Percentiles rank a stretch among this genome's conserved stretches.
These are phyloP conservation scores for Serendipita sp. DNA, from an alignment of 768 basidiomycete species.

Conservation along the genomic window DNA sequence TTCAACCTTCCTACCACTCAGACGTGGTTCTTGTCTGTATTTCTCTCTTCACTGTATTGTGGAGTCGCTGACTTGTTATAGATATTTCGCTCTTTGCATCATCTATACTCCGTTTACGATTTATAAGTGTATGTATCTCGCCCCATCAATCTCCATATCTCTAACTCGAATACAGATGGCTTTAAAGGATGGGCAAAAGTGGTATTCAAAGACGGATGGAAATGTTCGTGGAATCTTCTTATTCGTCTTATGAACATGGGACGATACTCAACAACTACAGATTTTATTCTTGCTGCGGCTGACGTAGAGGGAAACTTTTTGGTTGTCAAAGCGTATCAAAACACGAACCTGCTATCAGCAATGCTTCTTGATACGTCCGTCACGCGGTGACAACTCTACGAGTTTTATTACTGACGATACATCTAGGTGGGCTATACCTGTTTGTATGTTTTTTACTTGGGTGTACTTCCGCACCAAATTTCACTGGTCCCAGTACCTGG, in stretches of 20 bases:
- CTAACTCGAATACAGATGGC: constrained; percentile 37
- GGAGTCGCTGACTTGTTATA: constrained; percentile 15
- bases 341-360: constrained; percentile 73
- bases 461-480: constrained; percentile 65
- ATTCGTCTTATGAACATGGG: background rate
- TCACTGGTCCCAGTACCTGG: constrained; percentile 70
- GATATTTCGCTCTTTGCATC: constrained; percentile 61
- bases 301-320: constrained; percentile 84
- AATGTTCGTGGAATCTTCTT: constrained; percentile 35
- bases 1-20: constrained; percentile 71
- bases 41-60: background rate
- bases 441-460: constrained; percentile 71
- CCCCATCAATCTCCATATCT: constrained; percentile 6
- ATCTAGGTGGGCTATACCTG: constrained; percentile 60
- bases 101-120: constrained; percentile 82
- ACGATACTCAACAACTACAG: constrained; percentile 21
- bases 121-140: constrained; percentile 46
- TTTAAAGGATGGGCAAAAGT: constrained; percentile 67
- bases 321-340: constrained; percentile 74
- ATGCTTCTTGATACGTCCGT: constrained; percentile 81
- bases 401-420: background rate
- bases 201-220: constrained; percentile 66
- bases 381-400: background rate
- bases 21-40: constrained; percentile 61
- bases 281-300: constrained; percentile 58